Base-by-base conservation (phyloP, 2,329 filamentous ascomycete genomes). In the Nemania sp. region DNA sequence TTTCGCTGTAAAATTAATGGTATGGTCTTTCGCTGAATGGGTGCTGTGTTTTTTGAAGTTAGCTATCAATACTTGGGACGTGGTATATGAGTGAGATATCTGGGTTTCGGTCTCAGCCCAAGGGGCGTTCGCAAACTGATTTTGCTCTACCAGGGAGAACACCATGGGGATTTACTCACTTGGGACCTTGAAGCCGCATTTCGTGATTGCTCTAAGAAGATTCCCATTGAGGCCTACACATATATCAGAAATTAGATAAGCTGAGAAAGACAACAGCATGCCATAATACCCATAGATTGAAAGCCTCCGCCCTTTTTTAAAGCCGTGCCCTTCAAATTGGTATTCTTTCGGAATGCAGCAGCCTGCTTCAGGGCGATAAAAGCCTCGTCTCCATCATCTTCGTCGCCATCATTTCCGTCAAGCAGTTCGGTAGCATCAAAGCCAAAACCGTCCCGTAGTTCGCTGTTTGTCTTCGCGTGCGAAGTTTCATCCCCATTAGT, bases 281-380 rank as follows among this genome's bases (percentile, higher is more conserved):
- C 19, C 33, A 19, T 49, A n/a, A n/a, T 54, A 86, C 83, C 89
- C 92, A 99, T 97, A 41, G 90, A 88, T 72, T 99, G 94, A 69
- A 99, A 99, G 47, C 93, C 94, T 66, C 94, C 94, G 31, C 92
- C 90, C 73, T 97, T 99, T 77, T 97, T 97, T 26, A 90, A 89
- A 2, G 86, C 88, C 59, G 89, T 89, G 17, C 90, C 90, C 71
- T 93, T 94, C 6, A 94, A 64, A 68, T 92, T 94, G 8, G 88
- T 81, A 1, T 84, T 78, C 69, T 97, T 97, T 57, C 93, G 80
- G 69, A 97, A 97, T 4, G 89, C 90, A 14, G 91, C 90, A 3
- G 90, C 88, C 70, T 96, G 91, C 65, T 89, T 84, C 31, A 90
- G 82, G 8, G 92, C 91, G 72, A 99, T 99, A 67, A 97, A 97